These are phyloP conservation scores for Immersiella caudata DNA, from an alignment of 495 filamentous ascomycete genomes.

Conservation along the genomic window DNA sequence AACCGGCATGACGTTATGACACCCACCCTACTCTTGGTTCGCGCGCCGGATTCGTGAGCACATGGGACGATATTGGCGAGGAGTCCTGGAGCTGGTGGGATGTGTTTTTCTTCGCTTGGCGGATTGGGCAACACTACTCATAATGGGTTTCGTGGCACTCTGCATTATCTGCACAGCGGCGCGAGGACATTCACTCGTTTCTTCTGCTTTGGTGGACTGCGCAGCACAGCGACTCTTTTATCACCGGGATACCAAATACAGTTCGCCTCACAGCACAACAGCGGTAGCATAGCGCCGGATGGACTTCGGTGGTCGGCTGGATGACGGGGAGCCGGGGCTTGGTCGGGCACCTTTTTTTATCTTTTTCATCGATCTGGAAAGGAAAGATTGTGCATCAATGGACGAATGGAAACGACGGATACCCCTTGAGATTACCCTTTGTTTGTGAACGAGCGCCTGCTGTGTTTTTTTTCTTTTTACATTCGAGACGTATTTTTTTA, in stretches of 20 bases:
- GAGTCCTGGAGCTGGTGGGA: constrained; percentile 28
- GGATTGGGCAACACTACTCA: constrained; percentile 28
- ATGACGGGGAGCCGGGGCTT: constrained; percentile 12
- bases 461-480: constrained; percentile 15
- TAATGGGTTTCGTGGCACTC: background rate
- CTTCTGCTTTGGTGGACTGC: constrained; percentile 21
- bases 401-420: constrained; percentile 30
- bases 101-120: constrained; percentile 21
- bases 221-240: constrained; percentile 26
- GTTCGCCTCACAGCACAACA: constrained; percentile 40
- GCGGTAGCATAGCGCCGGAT: constrained; percentile 34
- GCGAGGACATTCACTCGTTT: constrained; percentile 27
- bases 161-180: constrained; percentile 27
- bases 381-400: constrained; percentile 26
- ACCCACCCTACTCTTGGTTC: constrained; percentile 35
- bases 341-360: constrained; percentile 12
- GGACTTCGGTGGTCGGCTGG: constrained; percentile 17
- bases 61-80: constrained; percentile 31
- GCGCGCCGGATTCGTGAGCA: constrained; percentile 27
- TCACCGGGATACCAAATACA: constrained; percentile 36
- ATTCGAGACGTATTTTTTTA: background rate
- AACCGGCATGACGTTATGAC: constrained; percentile 42
- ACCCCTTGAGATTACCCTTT: constrained; percentile 26
- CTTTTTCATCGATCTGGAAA: constrained; percentile 18
- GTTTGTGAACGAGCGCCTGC: constrained; percentile 14